Conservation (phyloP, 2,329 filamentous ascomycete species). For the Colletotrichum neosansevieriae region DNA sequence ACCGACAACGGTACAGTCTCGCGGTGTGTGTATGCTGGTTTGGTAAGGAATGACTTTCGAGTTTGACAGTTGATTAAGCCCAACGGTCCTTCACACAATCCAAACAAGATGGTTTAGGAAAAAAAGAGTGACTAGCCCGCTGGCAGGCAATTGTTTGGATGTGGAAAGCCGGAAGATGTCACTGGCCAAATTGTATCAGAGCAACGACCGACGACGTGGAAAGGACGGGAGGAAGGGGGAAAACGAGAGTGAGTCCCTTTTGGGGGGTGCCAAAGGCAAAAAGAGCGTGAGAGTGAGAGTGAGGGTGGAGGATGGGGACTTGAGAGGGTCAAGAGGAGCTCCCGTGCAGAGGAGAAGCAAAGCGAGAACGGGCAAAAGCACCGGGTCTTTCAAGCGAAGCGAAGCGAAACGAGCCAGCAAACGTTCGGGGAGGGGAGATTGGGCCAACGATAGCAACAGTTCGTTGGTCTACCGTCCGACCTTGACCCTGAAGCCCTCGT, state of each 20-base stretch:
- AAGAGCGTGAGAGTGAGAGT: slow-evolving; percentile 41
- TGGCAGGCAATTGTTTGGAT: slow-evolving; percentile 61
- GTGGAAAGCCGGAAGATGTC: slow-evolving; percentile 50
- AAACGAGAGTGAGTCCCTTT: slow-evolving; percentile 42
- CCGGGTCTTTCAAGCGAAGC: slow-evolving; percentile 32
- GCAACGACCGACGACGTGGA: slow-evolving; percentile 48
- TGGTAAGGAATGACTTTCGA: slow-evolving; percentile 49
- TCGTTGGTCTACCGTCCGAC: background rate
- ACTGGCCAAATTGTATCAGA: slow-evolving; percentile 42
- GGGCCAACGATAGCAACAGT: slow-evolving; percentile 20
- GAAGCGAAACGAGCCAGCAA: slow-evolving; percentile 39
- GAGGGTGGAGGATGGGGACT: background rate
- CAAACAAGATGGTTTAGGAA: slow-evolving; percentile 51
- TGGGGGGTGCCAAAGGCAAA: slow-evolving; percentile 41
- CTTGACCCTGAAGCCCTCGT: slow-evolving; percentile 19
- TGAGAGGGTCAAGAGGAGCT: slow-evolving; percentile 22
- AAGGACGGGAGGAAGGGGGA: slow-evolving; percentile 40
- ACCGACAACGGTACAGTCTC: background rate
- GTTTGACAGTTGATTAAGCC: slow-evolving; percentile 42
- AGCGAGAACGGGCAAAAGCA: slow-evolving; percentile 25
- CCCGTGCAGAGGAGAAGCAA: background rate
- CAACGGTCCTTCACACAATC: slow-evolving; percentile 36
- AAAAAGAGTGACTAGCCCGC: slow-evolving; percentile 70
- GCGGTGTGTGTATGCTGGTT: slow-evolving; percentile 10
- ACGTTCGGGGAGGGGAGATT: slow-evolving; percentile 32